Conservation (phyloP, 2,329 filamentous ascomycete species). For the Albifimbria verrucaria region DNA sequence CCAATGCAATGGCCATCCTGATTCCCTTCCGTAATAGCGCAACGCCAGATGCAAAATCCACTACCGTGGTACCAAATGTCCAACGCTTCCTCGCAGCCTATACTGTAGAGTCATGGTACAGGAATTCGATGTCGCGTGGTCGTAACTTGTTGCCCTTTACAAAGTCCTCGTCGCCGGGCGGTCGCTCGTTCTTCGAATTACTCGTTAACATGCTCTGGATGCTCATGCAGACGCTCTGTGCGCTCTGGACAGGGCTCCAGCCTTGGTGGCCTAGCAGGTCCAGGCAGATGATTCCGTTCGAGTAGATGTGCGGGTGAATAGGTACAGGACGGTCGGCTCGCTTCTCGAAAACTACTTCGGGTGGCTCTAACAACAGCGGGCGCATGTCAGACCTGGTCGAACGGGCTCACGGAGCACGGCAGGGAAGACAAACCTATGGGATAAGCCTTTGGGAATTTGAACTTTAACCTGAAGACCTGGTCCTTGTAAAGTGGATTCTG, state of each 20-base stretch:
- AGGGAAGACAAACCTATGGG: conserved; percentile 70
- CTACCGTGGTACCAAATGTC: conserved; percentile 1
- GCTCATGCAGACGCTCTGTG: conserved; percentile 95
- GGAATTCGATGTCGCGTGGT: conserved; percentile 86
- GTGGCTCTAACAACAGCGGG: conserved; percentile 62
- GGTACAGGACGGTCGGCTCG: conserved; percentile 68
- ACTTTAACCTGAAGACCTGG: conserved; percentile 80
- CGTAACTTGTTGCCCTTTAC: conserved; percentile 74
- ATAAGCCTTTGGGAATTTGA: conserved; percentile 79
- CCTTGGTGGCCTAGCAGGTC: conserved; percentile 84
- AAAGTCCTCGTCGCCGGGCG: conserved; percentile 86
- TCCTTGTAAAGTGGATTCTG: conserved; percentile 81
- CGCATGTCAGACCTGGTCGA: background rate
- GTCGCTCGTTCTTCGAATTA: conserved; percentile 87
- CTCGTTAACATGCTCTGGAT: conserved; percentile 98
- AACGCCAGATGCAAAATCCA: conserved; percentile 1
- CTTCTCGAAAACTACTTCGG: conserved; percentile 85
- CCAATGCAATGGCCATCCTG: background rate
- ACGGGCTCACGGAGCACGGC: background rate
- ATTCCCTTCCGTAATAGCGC: background rate
- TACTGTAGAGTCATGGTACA: conserved; percentile 87
- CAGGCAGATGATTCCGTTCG: conserved; percentile 97
- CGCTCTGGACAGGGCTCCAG: conserved; percentile 96
- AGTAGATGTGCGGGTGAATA: conserved; percentile 97
- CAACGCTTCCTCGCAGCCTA: conserved; percentile 28